Evolutionary conservation across 129 eudicot species (phyloP).

Genomic region (Scalesia atractyloides): DNA sequence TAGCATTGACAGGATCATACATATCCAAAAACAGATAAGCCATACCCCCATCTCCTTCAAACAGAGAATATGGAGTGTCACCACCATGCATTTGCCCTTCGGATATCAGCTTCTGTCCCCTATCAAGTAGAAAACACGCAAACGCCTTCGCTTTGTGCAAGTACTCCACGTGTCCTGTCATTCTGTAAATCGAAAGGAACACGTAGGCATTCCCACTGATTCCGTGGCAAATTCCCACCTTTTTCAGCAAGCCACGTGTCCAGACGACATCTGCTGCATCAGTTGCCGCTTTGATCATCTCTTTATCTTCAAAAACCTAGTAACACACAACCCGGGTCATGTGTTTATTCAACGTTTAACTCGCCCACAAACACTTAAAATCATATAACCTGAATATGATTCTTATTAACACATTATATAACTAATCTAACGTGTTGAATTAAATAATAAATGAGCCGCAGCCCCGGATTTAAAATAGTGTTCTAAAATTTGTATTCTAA

Average conservation of each 20-base stretch:
- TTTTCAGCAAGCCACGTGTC: slow-evolving; percentile 76
- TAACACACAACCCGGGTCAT: background rate
- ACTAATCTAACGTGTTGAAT: too few relatives aligned
- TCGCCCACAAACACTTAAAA: too few relatives aligned
- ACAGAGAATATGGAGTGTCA: slow-evolving; percentile 62
- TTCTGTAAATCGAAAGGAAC: slow-evolving; percentile 60
- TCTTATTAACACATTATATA: too few relatives aligned
- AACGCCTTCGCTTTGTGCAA: slow-evolving; percentile 77
- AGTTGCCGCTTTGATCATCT: slow-evolving; percentile 59
- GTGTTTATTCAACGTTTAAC: too few relatives aligned
- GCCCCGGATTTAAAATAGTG: too few relatives aligned
- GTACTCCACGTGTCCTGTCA: slow-evolving; percentile 51
- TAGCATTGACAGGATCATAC: slow-evolving; percentile 59
- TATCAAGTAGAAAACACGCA: slow-evolving; percentile 64
- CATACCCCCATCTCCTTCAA: slow-evolving; percentile 83
- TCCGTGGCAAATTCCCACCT: slow-evolving; percentile 80
- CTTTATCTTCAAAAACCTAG: slow-evolving; percentile 58
- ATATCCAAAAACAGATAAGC: slow-evolving; percentile 74
- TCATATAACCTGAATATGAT: too few relatives aligned
- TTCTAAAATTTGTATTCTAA: too few relatives aligned
- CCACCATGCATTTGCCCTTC: slow-evolving; percentile 84
- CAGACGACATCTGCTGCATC: slow-evolving; percentile 75
- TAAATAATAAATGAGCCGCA: too few relatives aligned
- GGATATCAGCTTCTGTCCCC: slow-evolving; percentile 61
- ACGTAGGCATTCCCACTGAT: slow-evolving; percentile 75